Conservation (phyloP, 805 yeast species). For the Cyberlindnera subsufficiens region DNA sequence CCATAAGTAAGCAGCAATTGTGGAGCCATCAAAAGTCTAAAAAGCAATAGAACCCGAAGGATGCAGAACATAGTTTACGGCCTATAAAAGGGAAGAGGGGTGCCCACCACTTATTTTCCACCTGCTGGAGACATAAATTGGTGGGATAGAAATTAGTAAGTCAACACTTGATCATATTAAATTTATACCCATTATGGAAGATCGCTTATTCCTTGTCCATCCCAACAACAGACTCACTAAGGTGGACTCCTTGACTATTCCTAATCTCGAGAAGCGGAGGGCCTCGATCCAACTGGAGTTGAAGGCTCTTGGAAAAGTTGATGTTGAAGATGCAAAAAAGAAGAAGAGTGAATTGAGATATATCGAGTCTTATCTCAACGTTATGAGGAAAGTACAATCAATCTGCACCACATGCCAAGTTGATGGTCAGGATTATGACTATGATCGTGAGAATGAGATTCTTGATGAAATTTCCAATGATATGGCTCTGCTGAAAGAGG, state of each 20-base stretch:
- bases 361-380: slow-evolving; percentile 13
- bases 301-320: slow-evolving; percentile 1
- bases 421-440: slow-evolving; percentile 16
- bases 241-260: slow-evolving; percentile 19
- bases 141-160: too few species aligned
- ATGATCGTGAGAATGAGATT: slow-evolving; percentile 22
- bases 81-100: too few species aligned
- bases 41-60: too few species aligned
- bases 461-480: slow-evolving; percentile 16
- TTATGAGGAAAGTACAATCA: slow-evolving; percentile 14
- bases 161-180: background rate
- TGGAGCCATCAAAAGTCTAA: too few species aligned
- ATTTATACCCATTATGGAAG: slow-evolving; percentile 1
- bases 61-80: too few species aligned
- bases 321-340: slow-evolving; percentile 3
- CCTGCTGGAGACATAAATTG: too few species aligned
- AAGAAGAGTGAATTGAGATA: slow-evolving; percentile 17
- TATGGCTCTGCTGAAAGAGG: slow-evolving; percentile 16
- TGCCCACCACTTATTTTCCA: too few species aligned
- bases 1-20: too few species aligned
- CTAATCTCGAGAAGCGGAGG: slow-evolving; percentile 14
- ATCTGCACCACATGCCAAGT: slow-evolving; percentile 12
- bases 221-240: slow-evolving; percentile 21
- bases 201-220: slow-evolving; percentile 16
- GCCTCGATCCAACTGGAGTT: slow-evolving; percentile 9